Conservation (phyloP, 176 grass and related monocot genomes). For the Bromus sterilis region DNA sequence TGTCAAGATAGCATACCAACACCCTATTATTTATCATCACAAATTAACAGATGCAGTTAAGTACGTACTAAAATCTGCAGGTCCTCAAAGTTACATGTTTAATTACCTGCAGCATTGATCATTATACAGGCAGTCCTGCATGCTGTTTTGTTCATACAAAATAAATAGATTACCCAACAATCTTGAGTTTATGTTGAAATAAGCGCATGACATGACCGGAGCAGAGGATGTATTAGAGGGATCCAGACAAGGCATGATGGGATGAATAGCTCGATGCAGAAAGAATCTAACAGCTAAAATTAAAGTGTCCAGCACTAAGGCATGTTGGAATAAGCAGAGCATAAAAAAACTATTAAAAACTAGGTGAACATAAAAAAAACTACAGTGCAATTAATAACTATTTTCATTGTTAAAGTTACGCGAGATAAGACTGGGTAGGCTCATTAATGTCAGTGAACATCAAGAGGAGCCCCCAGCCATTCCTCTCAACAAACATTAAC, state of each 20-base stretch:
- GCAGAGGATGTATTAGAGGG: neutral
- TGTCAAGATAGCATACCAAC: neutral
- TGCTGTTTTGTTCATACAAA: neutral
- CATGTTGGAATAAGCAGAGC: neutral
- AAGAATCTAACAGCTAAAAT: neutral
- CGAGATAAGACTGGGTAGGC: neutral
- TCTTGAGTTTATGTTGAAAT: neutral
- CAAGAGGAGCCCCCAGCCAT: too few relatives aligned
- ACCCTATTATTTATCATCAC: neutral
- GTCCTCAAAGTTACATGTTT: neutral
- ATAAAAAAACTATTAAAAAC: neutral
- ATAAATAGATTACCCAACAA: neutral
- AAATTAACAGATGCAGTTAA: neutral
- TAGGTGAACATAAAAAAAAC: neutral
- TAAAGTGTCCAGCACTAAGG: neutral
- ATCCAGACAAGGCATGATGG: neutral
- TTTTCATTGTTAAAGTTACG: neutral
- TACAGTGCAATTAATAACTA: neutral
- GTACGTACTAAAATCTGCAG: neutral
- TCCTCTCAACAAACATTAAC: neutral
- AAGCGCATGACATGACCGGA: neutral
- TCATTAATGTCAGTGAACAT: neutral
- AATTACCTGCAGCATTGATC: neutral
- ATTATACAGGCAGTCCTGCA: neutral
- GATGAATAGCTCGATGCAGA: neutral